Base-by-base conservation (phyloP, 176 grass and related monocot genomes). In the Aegilops longissima region DNA sequence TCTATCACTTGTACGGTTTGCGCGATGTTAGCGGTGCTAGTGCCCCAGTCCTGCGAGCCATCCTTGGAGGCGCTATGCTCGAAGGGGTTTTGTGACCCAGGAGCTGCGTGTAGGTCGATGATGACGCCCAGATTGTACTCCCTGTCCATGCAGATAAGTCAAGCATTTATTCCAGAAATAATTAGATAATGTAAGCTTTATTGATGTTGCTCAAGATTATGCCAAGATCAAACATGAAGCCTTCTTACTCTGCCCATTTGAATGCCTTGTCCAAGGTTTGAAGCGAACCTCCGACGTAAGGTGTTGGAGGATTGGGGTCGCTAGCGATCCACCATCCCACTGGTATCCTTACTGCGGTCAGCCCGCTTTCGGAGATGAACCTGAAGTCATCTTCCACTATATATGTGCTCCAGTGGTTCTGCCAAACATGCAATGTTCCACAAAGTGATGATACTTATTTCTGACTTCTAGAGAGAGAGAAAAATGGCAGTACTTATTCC, bases 321-420 rank as follows among this genome's bases (percentile, higher is more conserved):
- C 91, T 90, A 9, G 88, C 88, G 14, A 93, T 93, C 88, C 91
- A 93, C 91, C 85, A 93, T 23, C 91, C 88, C 8, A 90, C 91
- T 12, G 91, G 91, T 25, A 93, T 90, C 42, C 91, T 88, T 30
- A 90, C 88, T 3, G 88, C 88, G 16, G 77, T 81, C 24, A 93
- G 27, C 21, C 79, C 59, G 3, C 36, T 78, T 8, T 73, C 56
- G 10, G 88, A 83, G 6, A 93, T 90, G 72, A 83, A 90, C 8
- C 8, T 81, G 49, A 90, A 93, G 74, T 93, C 91, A 18, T 71
- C 70, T 66, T 93, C 85, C n/a, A 73, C 54, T 85, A 93, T 90
- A n/a, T 86, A 93, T 27, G 76, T 87, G 64, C 7, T 82, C 88
- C 91, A 93, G 44, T 93, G 91, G 7, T 87, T 24, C 91, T 93